Conservation (phyloP, 345 rosid species). For the Acer negundo region DNA sequence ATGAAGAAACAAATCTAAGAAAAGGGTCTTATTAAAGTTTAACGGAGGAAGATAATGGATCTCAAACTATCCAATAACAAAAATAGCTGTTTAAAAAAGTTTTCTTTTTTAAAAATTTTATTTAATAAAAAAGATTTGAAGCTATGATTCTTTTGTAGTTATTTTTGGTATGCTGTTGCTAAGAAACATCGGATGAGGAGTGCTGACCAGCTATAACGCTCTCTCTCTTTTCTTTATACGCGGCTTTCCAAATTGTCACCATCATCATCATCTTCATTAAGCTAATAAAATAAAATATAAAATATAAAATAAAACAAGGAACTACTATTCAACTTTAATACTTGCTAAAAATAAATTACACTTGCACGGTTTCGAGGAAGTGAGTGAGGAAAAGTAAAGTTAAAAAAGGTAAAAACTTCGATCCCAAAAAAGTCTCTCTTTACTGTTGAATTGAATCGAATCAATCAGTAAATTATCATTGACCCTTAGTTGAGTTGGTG, state of each 20-base stretch:
- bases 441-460: neutral
- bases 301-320: no score
- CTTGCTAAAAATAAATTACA: neutral
- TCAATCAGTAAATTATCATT: neutral
- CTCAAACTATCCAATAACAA: constrained; percentile 11
- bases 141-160: constrained; percentile 9
- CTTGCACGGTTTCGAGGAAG: neutral
- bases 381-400: neutral
- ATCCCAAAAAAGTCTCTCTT: neutral
- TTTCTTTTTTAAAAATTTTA: neutral
- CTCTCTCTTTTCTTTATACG: neutral
- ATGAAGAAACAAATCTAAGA: neutral
- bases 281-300: neutral
- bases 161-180: constrained; percentile 18
- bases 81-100: neutral
- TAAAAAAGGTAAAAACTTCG: neutral
- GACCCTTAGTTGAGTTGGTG: neutral
- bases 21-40: constrained; percentile 2
- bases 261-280: neutral
- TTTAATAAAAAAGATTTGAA: neutral
- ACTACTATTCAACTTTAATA: neutral
- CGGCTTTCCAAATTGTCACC: constrained; percentile 7
- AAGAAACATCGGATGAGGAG: constrained; percentile 16
- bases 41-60: neutral
- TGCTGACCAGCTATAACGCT: constrained; percentile 23